Conservation (phyloP, 2,329 filamentous ascomycete species). For the Calonectria henricotiae region DNA sequence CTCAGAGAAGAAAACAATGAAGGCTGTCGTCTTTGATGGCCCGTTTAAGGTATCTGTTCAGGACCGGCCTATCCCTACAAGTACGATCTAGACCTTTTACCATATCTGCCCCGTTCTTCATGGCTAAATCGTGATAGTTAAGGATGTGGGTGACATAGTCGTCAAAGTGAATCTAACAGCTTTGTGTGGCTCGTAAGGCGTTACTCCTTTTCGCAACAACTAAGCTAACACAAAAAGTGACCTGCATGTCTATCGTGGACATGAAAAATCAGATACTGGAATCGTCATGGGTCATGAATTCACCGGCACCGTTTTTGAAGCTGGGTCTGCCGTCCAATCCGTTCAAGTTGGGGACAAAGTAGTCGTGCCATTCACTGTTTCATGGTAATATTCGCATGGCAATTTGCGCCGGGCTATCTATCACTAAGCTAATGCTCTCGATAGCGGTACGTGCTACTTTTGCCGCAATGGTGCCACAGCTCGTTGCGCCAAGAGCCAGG, state of each 20-base stretch:
- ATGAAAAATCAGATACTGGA: conserved; percentile 77
- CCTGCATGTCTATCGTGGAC: conserved; percentile 88
- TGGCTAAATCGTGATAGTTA: conserved; percentile 63
- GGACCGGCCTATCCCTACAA: conserved; percentile 83
- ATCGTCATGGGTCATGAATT: conserved; percentile 90
- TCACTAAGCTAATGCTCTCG: neutral
- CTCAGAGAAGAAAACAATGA: conserved; percentile 75
- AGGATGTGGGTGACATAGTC: conserved; percentile 82
- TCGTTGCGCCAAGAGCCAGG: conserved; percentile 79
- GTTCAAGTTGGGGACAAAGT: conserved; percentile 84
- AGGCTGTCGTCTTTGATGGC: conserved; percentile 90
- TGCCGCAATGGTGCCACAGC: conserved; percentile 84
- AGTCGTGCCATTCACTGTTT: conserved; percentile 87
- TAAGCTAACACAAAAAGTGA: conserved; percentile 71
- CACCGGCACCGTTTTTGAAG: conserved; percentile 80
- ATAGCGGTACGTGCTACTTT: conserved; percentile 81
- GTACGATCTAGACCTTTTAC: conserved; percentile 48
- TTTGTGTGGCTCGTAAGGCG: conserved; percentile 86
- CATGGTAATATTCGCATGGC: conserved; percentile 69
- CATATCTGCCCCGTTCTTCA: neutral
- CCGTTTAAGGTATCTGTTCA: conserved; percentile 83
- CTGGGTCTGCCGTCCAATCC: conserved; percentile 78
- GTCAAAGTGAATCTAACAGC: conserved; percentile 88
- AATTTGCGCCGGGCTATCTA: neutral
- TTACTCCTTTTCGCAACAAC: neutral